Conservation (phyloP, 768 basidiomycete species). For the Lactarius tabidus region DNA sequence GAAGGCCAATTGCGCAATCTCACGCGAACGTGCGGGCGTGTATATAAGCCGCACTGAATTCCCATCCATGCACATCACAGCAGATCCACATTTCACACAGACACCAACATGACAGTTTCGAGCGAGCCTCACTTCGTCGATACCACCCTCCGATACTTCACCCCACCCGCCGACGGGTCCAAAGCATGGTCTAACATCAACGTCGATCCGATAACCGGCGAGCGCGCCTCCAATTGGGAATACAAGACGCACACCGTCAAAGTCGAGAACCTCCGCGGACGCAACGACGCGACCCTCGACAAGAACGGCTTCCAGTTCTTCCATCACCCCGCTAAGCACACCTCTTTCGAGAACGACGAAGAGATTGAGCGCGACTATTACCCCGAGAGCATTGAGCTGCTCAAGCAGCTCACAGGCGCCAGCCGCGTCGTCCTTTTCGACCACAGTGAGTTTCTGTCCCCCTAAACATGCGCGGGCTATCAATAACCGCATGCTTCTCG, state of each 20-base stretch:
- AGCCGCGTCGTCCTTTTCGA: conserved; percentile 59
- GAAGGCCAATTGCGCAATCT: not conserved
- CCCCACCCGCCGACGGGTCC: conserved; percentile 30
- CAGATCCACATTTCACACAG: not conserved
- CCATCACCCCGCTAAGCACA: conserved; percentile 40
- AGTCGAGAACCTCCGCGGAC: conserved; percentile 53
- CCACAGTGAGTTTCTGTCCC: conserved; percentile 46
- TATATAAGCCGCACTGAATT: not conserved
- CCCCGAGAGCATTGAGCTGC: conserved; percentile 52
- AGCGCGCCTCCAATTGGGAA: conserved; percentile 37
- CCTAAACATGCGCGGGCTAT: not conserved
- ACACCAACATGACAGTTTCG: conserved; percentile 2
- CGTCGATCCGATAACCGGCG: conserved; percentile 30
- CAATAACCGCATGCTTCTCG: not conserved
- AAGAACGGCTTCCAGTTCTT: conserved; percentile 49
- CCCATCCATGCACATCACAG: too few relatives aligned
- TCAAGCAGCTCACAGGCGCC: conserved; percentile 59
- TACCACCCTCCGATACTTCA: conserved; percentile 26
- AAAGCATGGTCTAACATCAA: conserved; percentile 29
- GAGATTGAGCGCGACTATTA: conserved; percentile 57
- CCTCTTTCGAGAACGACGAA: conserved; percentile 46
- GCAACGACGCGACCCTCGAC: conserved; percentile 44
- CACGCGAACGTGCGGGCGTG: not conserved
- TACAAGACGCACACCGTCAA: conserved; percentile 33
- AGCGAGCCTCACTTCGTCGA: conserved; percentile 17